Evolutionary conservation across 2,329 filamentous ascomycete species (phyloP).

Genomic region (Hyphodiscus sp.): DNA sequence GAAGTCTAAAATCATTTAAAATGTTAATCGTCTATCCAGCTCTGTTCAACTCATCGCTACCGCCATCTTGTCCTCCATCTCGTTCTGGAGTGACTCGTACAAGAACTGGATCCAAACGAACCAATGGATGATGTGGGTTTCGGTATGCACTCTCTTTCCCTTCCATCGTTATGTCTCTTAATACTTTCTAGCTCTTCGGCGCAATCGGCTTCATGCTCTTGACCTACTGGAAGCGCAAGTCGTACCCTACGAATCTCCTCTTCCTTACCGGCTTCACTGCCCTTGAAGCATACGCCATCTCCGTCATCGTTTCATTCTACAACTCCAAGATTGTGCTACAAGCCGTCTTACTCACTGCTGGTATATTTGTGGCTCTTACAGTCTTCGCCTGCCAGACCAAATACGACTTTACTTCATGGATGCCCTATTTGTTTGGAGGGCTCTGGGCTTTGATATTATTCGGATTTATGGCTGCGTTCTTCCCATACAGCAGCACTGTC

Average conservation of each 20-base stretch:
- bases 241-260: slow-evolving; percentile 87
- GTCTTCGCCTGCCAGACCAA: slow-evolving; percentile 94
- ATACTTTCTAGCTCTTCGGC: slow-evolving; percentile 56
- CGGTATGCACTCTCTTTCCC: slow-evolving; percentile 41
- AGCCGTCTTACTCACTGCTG: slow-evolving; percentile 80
- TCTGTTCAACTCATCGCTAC: slow-evolving; percentile 91
- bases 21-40: slow-evolving; percentile 29
- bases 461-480: slow-evolving; percentile 86
- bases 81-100: slow-evolving; percentile 77
- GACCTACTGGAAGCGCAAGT: slow-evolving; percentile 94
- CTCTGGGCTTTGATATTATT: slow-evolving; percentile 90
- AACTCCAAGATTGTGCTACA: slow-evolving; percentile 77
- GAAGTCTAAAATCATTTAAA: background rate
- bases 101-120: slow-evolving; percentile 81
- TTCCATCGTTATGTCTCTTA: background rate
- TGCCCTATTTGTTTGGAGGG: slow-evolving; percentile 86
- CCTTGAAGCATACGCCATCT: slow-evolving; percentile 89
- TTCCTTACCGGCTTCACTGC: slow-evolving; percentile 89
- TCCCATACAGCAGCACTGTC: slow-evolving; percentile 72
- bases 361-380: slow-evolving; percentile 72
- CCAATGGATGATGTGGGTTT: slow-evolving; percentile 77
- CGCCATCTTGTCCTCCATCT: slow-evolving; percentile 70
- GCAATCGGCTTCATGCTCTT: slow-evolving; percentile 78
- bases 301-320: slow-evolving; percentile 89
- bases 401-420: slow-evolving; percentile 97